Conservation (phyloP, 73 alveolate species). For the Durusdinium trenchii region DNA sequence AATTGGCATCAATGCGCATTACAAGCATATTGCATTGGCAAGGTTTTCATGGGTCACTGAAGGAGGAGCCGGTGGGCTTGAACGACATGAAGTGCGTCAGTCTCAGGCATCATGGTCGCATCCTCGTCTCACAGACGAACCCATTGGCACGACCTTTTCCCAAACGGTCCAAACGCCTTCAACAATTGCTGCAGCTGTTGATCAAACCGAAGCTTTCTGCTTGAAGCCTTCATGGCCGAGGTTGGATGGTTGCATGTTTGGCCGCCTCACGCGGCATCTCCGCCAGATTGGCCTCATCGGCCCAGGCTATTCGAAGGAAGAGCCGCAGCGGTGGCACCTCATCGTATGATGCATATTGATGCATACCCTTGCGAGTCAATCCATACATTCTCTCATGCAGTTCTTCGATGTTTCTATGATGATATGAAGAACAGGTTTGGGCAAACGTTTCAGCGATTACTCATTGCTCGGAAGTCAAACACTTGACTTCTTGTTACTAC, state of each 20-base stretch:
- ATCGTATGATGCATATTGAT: background rate
- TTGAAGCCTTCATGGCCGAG: too few relatives aligned
- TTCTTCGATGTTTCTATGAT: too few relatives aligned
- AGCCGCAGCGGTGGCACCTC: background rate
- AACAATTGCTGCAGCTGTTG: background rate
- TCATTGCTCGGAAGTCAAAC: too few relatives aligned
- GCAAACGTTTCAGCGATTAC: too few relatives aligned
- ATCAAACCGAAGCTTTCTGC: background rate
- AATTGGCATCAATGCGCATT: too few relatives aligned
- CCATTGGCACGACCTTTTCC: background rate
- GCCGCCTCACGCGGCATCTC: constrained; percentile 51
- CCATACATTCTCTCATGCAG: too few relatives aligned
- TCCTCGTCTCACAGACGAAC: background rate
- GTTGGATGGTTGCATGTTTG: constrained; percentile 93
- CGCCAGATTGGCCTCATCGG: constrained; percentile 64
- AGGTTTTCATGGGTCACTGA: too few relatives aligned
- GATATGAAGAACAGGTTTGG: too few relatives aligned
- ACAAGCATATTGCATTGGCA: too few relatives aligned
- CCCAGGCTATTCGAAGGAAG: constrained; percentile 75
- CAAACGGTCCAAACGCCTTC: background rate
- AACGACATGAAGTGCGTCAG: constrained; percentile 17
- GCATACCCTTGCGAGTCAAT: too few relatives aligned
- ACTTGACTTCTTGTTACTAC: too few relatives aligned
- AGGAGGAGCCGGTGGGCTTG: background rate
- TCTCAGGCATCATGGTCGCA: background rate